A percentile compares a stretch with the other conserved stretches of the same genome.
These are phyloP conservation scores for Aspergillus nanangensis DNA, from an alignment of 495 filamentous ascomycete genomes.

Conservation along the genomic window DNA sequence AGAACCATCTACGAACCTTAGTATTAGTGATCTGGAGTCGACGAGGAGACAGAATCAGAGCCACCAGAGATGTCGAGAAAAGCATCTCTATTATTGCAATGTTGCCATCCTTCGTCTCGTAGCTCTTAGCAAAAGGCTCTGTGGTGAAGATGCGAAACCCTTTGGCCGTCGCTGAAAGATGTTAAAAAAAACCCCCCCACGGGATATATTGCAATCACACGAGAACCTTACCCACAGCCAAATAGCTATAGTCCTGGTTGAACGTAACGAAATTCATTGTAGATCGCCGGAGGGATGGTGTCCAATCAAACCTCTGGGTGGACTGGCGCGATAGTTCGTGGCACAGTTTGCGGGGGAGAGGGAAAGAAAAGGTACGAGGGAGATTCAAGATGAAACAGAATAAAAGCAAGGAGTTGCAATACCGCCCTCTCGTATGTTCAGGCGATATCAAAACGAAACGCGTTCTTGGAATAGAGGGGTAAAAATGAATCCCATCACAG, in stretches of 20 bases:
- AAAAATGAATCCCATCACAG: conserved; percentile 19
- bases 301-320: not conserved
- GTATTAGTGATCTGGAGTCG: conserved; percentile 95
- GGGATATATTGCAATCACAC: conserved; percentile 4
- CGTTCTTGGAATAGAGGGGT: conserved; percentile 13
- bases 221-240: conserved; percentile 75
- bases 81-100: conserved; percentile 97
- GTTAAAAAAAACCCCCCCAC: conserved; percentile 30
- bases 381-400: not conserved
- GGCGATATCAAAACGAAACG: not conserved
- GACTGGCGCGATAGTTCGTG: too few species aligned
- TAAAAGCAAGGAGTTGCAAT: not conserved
- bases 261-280: conserved; percentile 96
- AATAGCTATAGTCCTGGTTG: conserved; percentile 96
- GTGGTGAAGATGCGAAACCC: conserved; percentile 96
- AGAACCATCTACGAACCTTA: conserved; percentile 58
- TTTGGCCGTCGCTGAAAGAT: conserved; percentile 66
- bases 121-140: conserved; percentile 90
- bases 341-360: not conserved
- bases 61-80: conserved; percentile 97
- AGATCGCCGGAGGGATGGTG: conserved; percentile 8
- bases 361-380: not conserved
- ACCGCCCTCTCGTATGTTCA: too few species aligned
- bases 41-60: conserved; percentile 82
- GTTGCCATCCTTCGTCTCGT: conserved; percentile 87